Percentiles rank a stretch among this genome's conserved stretches.
These are phyloP conservation scores for Penstemon newberryi DNA, from an alignment of 257 asterid genomes.

Conservation along the genomic window DNA sequence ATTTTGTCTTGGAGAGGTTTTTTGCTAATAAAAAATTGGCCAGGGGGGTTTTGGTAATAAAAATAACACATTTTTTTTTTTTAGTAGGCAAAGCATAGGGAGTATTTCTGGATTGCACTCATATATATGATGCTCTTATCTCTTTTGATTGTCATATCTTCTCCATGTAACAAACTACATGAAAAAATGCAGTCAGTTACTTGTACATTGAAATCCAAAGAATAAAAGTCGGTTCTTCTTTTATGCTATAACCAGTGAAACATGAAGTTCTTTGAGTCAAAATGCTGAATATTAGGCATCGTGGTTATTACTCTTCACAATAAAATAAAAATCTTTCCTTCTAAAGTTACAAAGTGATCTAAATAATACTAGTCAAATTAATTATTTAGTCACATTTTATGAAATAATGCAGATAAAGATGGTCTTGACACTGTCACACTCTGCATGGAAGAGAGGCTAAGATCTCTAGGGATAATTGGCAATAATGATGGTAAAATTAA, in stretches of 20 bases:
- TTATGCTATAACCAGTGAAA: too few species aligned
- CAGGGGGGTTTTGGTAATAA: too few species aligned
- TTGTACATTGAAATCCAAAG: not conserved
- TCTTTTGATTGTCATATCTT: not conserved
- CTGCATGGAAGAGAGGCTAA: conserved; percentile 80
- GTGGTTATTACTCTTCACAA: too few species aligned
- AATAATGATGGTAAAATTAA: conserved; percentile 36
- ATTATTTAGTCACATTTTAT: not conserved
- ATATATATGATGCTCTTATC: not conserved
- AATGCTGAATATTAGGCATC: too few species aligned
- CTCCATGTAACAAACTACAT: not conserved
- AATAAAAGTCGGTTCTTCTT: not conserved
- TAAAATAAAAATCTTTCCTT: too few species aligned
- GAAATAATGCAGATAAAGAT: conserved; percentile 39
- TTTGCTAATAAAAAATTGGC: too few species aligned
- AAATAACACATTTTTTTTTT: too few species aligned
- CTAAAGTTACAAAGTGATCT: not conserved
- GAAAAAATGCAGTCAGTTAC: not conserved
- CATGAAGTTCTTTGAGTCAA: too few species aligned
- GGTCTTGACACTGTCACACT: conserved; percentile 47
- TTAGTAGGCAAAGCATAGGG: too few species aligned
- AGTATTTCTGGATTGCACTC: not conserved
- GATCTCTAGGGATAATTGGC: conserved; percentile 67
- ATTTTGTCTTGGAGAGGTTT: too few species aligned
- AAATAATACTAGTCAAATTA: not conserved